Percentiles rank a stretch among this genome's conserved stretches.
Conservation (phyloP, 2,329 filamentous ascomycete genomes). For the Colletotrichum shisoi region DNA sequence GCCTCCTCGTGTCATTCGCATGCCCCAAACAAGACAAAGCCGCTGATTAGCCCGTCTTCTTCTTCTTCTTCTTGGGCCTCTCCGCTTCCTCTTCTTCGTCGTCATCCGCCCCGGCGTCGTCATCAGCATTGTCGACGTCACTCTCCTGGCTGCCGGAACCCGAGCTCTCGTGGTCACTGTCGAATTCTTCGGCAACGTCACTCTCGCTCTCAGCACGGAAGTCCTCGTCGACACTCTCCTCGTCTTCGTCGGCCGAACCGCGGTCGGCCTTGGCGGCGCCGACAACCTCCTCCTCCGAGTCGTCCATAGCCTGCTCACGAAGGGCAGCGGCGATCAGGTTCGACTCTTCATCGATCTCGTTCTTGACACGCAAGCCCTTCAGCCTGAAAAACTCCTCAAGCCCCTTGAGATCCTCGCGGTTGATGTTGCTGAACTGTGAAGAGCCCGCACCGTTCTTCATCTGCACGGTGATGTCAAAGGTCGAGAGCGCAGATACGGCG, state of each 20-base stretch:
- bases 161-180: constrained; percentile 88
- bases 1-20: constrained; percentile 6
- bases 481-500: constrained; percentile 90
- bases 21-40: neutral
- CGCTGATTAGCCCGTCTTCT: constrained; percentile 46
- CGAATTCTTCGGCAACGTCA: constrained; percentile 95
- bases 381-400: constrained; percentile 98
- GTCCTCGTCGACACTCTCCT: constrained; percentile 94
- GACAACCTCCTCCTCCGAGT: constrained; percentile 83
- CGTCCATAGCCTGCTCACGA: constrained; percentile 81
- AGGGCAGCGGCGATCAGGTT: constrained; percentile 81
- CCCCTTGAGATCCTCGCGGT: constrained; percentile 94
- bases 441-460: constrained; percentile 88
- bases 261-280: constrained; percentile 73
- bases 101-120: constrained; percentile 54
- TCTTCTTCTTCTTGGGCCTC: constrained; percentile 62
- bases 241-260: constrained; percentile 93
- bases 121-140: constrained; percentile 62
- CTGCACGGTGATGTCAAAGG: constrained; percentile 94
- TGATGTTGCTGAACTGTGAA: constrained; percentile 98
- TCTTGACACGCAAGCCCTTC: constrained; percentile 95
- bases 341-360: constrained; percentile 96
- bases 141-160: constrained; percentile 71
- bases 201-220: constrained; percentile 92
- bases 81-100: constrained; percentile 58